Evolutionary conservation across 73 alveolate species (phyloP).

Genomic region (Stentor coeruleus): DNA sequence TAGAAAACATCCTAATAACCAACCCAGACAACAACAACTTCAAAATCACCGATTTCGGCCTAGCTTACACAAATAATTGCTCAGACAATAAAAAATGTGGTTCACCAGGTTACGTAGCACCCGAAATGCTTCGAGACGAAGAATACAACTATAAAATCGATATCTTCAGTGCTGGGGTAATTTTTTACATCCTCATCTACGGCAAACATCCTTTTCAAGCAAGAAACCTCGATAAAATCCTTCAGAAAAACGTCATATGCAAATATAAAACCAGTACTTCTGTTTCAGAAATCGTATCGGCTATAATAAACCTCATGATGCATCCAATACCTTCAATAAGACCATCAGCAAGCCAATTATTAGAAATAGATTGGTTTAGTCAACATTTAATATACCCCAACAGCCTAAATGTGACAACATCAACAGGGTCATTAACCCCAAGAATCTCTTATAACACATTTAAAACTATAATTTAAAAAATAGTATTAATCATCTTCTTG

Average conservation of each 20-base stretch:
- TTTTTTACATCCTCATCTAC: constrained; percentile 35
- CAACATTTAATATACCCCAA: no score
- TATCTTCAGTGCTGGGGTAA: constrained; percentile 40
- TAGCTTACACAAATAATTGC: constrained; percentile 16
- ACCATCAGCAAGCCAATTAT: neutral
- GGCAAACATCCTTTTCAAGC: constrained; percentile 50
- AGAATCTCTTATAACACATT: no score
- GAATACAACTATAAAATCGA: constrained; percentile 47
- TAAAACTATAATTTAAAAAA: no score
- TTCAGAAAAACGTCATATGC: neutral
- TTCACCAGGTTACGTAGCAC: constrained; percentile 31
- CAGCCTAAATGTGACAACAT: no score
- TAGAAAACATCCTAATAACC: constrained; percentile 81
- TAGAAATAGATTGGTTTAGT: neutral
- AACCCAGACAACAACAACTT: constrained; percentile 24
- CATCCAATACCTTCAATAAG: neutral
- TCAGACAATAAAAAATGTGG: constrained; percentile 25
- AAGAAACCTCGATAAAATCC: constrained; percentile 44
- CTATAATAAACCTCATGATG: neutral
- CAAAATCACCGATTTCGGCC: constrained; percentile 46
- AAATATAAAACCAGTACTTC: no score
- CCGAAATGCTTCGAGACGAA: constrained; percentile 24
- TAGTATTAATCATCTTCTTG: no score
- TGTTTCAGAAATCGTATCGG: neutral
- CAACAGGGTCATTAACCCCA: no score